Evolutionary conservation across 2,329 filamentous ascomycete genomes (phyloP).

Genomic region (Fusarium sp.): DNA sequence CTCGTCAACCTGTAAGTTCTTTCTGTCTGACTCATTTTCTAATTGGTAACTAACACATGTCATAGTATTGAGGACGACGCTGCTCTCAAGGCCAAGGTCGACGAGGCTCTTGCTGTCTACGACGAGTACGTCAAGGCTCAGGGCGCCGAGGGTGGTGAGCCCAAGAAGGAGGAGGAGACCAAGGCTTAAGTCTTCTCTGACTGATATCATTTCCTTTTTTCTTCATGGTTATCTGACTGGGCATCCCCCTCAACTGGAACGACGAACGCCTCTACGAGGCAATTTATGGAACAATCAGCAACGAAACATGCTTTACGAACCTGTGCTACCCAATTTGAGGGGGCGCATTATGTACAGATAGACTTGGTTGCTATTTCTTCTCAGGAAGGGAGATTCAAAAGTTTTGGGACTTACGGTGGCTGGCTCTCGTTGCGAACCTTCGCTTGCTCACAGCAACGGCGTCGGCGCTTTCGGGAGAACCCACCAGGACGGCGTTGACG

Average conservation of each 20-base stretch:
- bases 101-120: constrained; percentile 96
- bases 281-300: constrained; percentile 44
- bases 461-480: constrained; percentile 43
- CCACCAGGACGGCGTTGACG: constrained; percentile 56
- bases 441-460: constrained; percentile 38
- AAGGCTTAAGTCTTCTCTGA: constrained; percentile 53
- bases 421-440: constrained; percentile 41
- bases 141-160: constrained; percentile 55
- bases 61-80: constrained; percentile 88
- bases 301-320: constrained; percentile 47
- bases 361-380: constrained; percentile 56
- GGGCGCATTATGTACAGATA: constrained; percentile 56
- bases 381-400: constrained; percentile 53
- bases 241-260: constrained; percentile 44
- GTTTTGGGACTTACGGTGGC: constrained; percentile 49
- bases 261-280: constrained; percentile 40
- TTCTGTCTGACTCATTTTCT: constrained; percentile 9
- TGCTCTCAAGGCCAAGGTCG: constrained; percentile 93
- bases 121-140: constrained; percentile 98
- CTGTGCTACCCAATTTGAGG: constrained; percentile 41
- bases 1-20: constrained; percentile 90
- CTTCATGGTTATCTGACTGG: constrained; percentile 48
- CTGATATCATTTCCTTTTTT: constrained; percentile 45
- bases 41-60: constrained; percentile 32
- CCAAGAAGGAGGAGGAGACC: constrained; percentile 62